These are phyloP conservation scores for Prunus mira DNA, from an alignment of 306 rosid species.

Conservation along the genomic window DNA sequence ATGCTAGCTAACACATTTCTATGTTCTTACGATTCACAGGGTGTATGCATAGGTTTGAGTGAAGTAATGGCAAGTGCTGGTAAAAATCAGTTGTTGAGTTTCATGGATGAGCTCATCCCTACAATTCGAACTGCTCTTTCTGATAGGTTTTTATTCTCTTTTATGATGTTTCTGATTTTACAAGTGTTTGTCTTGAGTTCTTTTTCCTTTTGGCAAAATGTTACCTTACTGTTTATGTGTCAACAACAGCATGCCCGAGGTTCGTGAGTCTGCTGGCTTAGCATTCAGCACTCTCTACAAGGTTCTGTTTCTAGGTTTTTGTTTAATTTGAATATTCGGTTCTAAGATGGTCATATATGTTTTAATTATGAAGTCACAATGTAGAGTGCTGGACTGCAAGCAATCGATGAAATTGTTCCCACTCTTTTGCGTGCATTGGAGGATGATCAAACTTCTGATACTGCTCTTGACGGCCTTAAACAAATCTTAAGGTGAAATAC, in stretches of 20 bases:
- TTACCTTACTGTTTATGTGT: conserved; percentile 13
- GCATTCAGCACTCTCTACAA: conserved; percentile 96
- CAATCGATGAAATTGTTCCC: conserved; percentile 95
- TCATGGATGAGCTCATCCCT: conserved; percentile 93
- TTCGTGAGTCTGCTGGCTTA: conserved; percentile 91
- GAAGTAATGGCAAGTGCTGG: conserved; percentile 98
- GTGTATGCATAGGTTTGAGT: conserved; percentile 95
- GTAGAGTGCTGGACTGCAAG: conserved; percentile 99
- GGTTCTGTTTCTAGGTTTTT: conserved; percentile 33
- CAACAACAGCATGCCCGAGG: conserved; percentile 74
- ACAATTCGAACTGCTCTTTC: conserved; percentile 94
- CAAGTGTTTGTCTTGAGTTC: not conserved
- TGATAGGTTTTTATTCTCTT: conserved; percentile 59
- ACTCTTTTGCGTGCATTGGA: conserved; percentile 93
- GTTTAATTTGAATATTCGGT: not conserved
- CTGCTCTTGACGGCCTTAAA: conserved; percentile 97
- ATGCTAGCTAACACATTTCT: not conserved
- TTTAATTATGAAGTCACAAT: conserved; percentile 13
- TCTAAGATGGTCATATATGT: not conserved
- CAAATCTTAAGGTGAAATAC: conserved; percentile 79
- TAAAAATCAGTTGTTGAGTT: conserved; percentile 84
- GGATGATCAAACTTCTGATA: conserved; percentile 83
- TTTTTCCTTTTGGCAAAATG: not conserved
- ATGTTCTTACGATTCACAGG: conserved; percentile 42
- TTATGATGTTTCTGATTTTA: conserved; percentile 13